Evolutionary conservation across 2,329 filamentous ascomycete genomes (phyloP).

Genomic region (Fusarium lyarnte): DNA sequence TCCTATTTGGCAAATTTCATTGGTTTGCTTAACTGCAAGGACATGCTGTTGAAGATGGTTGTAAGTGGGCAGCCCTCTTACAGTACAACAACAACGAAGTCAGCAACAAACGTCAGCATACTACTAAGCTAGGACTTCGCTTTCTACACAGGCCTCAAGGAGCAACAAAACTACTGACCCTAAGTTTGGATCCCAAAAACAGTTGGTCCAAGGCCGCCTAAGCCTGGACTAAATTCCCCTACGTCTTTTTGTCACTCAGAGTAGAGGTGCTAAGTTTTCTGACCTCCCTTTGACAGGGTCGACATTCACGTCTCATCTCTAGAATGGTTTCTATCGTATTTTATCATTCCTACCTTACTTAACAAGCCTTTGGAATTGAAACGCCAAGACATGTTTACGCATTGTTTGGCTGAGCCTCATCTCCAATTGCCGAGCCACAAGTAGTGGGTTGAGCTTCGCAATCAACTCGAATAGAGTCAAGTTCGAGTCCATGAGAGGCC

Average conservation of each 20-base stretch:
- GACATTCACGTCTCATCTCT: not conserved
- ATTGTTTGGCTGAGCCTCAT: slow-evolving; percentile 15
- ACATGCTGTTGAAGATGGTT: not conserved
- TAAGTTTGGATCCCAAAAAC: not conserved
- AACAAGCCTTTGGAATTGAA: not conserved
- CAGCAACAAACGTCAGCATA: not conserved
- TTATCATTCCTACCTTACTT: not conserved
- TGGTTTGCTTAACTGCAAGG: not conserved
- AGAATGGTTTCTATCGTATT: not conserved
- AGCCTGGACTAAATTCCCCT: too few species aligned
- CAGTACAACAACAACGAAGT: not conserved
- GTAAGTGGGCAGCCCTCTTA: not conserved
- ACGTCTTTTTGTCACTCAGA: too few species aligned
- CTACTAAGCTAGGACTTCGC: not conserved
- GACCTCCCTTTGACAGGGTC: not conserved
- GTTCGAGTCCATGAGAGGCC: slow-evolving; percentile 20
- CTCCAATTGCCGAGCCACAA: slow-evolving; percentile 14
- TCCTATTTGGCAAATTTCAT: not conserved
- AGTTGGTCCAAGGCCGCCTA: too few species aligned
- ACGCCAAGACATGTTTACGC: slow-evolving; percentile 16
- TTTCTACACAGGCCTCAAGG: not conserved
- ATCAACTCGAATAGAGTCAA: not conserved
- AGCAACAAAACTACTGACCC: not conserved
- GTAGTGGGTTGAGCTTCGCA: slow-evolving; percentile 17
- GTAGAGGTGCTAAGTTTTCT: too few species aligned